phyloP scores from a whole-genome alignment of 1,284 basidiomycete genomes.

The Fistulinella cinereoalba region DNA sequence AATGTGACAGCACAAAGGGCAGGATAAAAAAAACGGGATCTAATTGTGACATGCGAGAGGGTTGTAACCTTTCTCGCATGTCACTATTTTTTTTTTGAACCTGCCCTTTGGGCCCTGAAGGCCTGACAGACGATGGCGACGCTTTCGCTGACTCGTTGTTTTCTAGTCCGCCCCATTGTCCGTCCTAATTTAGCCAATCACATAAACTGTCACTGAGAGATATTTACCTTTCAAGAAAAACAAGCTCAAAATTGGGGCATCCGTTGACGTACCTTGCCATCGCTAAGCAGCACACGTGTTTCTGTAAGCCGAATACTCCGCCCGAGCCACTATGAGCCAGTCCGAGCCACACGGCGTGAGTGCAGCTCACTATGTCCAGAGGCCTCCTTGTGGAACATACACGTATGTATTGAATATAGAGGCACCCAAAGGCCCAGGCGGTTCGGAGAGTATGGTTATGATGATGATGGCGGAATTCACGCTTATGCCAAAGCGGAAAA shows the following conservation, averaged over 20 bases:
- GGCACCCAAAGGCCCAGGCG: too few relatives aligned
- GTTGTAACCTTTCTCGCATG: too few relatives aligned
- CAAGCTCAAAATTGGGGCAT: not conserved
- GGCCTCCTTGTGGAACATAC: too few relatives aligned
- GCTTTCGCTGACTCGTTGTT: constrained; percentile 21
- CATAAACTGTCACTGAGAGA: constrained; percentile 12
- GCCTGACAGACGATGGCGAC: not conserved
- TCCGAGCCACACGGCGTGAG: not conserved
- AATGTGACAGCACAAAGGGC: constrained; percentile 19
- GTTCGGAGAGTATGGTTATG: too few relatives aligned
- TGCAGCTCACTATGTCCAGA: not conserved
- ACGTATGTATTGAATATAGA: too few relatives aligned
- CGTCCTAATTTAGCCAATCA: constrained; percentile 13
- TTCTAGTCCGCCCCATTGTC: constrained; percentile 27
- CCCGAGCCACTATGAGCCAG: too few relatives aligned
- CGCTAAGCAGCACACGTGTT: constrained; percentile 7
- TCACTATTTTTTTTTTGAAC: too few relatives aligned
- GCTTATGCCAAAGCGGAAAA: too few relatives aligned
- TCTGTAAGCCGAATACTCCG: too few relatives aligned
- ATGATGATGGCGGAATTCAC: too few relatives aligned
- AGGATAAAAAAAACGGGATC: constrained; percentile 5
- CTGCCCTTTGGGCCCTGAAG: too few relatives aligned
- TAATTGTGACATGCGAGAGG: constrained; percentile 1
- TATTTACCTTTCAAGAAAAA: constrained; percentile 8
- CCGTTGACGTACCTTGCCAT: constrained; percentile 8